These are phyloP conservation scores for Aureobasidium sp. DNA, from an alignment of 2,329 filamentous ascomycete genomes.

Conservation along the genomic window DNA sequence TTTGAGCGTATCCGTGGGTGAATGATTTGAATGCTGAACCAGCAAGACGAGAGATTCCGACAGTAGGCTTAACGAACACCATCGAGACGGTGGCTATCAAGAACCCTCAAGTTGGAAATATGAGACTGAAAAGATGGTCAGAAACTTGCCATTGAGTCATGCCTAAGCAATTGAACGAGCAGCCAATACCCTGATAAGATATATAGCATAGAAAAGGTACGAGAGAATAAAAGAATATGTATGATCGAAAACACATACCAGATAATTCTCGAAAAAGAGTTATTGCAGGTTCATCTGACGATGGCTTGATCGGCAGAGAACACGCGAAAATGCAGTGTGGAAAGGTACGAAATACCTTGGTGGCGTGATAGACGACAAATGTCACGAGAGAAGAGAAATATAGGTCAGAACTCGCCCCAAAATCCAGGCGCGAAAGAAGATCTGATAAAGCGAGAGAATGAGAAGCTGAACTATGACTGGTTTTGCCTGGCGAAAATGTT, in stretches of 20 bases:
- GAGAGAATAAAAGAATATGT: background rate
- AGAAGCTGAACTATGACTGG: conserved; percentile 7
- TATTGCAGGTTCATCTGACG: conserved; percentile 97
- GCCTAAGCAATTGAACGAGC: background rate
- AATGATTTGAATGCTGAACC: conserved; percentile 63
- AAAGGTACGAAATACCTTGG: conserved; percentile 14
- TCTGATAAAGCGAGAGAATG: conserved; percentile 14
- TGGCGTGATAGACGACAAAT: conserved; percentile 3
- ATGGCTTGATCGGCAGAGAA: conserved; percentile 78
- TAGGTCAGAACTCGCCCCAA: background rate
- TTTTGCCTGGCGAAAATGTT: conserved; percentile 15
- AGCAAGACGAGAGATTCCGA: conserved; percentile 88
- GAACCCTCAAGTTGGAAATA: conserved; percentile 51
- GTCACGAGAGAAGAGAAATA: background rate
- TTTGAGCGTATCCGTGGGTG: conserved; percentile 96
- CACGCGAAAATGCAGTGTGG: conserved; percentile 50
- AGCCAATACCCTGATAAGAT: background rate
- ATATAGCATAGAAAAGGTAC: background rate
- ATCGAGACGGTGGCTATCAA: conserved; percentile 70
- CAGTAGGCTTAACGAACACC: conserved; percentile 62
- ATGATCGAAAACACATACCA: background rate
- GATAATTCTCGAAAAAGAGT: background rate
- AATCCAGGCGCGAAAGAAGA: conserved; percentile 9
- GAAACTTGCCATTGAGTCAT: background rate
- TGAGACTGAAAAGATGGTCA: conserved; percentile 9